Percentiles rank a stretch among this genome's conserved stretches.
These are phyloP conservation scores for Symbiodinium pilosum DNA, from an alignment of 73 alveolate species.

Conservation along the genomic window DNA sequence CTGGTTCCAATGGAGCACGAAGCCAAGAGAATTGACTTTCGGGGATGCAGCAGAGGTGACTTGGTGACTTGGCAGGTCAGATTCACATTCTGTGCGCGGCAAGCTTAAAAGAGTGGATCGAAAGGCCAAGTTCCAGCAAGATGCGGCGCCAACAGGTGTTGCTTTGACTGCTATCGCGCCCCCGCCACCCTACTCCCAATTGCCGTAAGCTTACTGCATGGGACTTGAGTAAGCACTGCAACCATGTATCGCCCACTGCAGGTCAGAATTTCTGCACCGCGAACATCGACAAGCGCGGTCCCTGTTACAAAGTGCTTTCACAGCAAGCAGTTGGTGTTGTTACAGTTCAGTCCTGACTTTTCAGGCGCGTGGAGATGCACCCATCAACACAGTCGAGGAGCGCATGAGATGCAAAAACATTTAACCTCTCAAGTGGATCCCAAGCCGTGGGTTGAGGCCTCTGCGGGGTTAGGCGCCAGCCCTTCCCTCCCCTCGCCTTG, in stretches of 20 bases:
- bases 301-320: not conserved
- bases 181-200: not conserved
- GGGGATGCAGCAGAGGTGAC: too few relatives aligned
- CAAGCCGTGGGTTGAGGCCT: too few relatives aligned
- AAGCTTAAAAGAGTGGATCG: too few relatives aligned
- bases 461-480: too few relatives aligned
- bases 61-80: too few relatives aligned
- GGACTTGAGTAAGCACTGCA: not conserved
- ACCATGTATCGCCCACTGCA: not conserved
- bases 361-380: not conserved
- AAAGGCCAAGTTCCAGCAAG: too few relatives aligned
- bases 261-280: not conserved
- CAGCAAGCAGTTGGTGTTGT: too few relatives aligned
- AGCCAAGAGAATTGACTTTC: too few relatives aligned
- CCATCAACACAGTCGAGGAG: not conserved
- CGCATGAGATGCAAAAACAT: not conserved
- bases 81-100: not conserved
- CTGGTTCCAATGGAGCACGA: too few relatives aligned
- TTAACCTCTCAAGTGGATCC: not conserved
- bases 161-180: slow-evolving; percentile 3
- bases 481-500: too few relatives aligned
- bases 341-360: too few relatives aligned
- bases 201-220: not conserved
- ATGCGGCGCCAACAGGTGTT: too few relatives aligned
- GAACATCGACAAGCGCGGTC: not conserved